Conservation (phyloP, 2,329 filamentous ascomycete genomes). For the Nannizzia gypsea region DNA sequence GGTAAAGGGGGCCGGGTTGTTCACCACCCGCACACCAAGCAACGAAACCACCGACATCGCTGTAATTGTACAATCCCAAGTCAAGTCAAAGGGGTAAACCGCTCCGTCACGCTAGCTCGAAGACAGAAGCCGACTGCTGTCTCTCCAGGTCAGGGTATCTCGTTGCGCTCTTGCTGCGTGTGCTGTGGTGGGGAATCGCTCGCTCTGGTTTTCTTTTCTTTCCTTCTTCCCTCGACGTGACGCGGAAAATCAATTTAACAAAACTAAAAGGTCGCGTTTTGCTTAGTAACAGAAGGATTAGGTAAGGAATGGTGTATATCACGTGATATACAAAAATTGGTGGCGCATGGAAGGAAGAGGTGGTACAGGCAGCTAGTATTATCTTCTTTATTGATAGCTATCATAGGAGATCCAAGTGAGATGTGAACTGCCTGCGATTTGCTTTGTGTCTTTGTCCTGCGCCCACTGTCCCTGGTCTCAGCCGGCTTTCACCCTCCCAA, state of each 20-base stretch:
- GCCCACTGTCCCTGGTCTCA: neutral
- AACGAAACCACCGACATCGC: slow-evolving; percentile 91
- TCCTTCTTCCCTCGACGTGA: neutral
- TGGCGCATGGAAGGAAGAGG: neutral
- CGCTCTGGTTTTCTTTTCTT: neutral
- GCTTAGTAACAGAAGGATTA: neutral
- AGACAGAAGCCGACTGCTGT: neutral
- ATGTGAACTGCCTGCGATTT: neutral
- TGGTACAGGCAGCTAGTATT: neutral
- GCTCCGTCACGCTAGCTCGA: neutral
- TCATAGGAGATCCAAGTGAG: neutral
- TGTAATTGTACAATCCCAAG: slow-evolving; percentile 7
- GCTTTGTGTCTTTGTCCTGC: neutral
- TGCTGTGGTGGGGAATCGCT: neutral
- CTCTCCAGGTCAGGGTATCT: no score
- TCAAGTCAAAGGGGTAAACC: neutral
- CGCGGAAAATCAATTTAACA: neutral
- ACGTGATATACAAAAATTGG: neutral
- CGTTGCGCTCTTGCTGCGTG: neutral
- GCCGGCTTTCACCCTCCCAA: neutral
- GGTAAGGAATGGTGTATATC: neutral
- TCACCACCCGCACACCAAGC: slow-evolving; percentile 86
- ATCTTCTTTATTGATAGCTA: neutral
- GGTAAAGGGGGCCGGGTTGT: slow-evolving; percentile 91
- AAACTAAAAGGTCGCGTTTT: neutral